phyloP scores from a whole-genome alignment of 2,329 filamentous ascomycete genomes.

The Ceratocystis huliohia region DNA sequence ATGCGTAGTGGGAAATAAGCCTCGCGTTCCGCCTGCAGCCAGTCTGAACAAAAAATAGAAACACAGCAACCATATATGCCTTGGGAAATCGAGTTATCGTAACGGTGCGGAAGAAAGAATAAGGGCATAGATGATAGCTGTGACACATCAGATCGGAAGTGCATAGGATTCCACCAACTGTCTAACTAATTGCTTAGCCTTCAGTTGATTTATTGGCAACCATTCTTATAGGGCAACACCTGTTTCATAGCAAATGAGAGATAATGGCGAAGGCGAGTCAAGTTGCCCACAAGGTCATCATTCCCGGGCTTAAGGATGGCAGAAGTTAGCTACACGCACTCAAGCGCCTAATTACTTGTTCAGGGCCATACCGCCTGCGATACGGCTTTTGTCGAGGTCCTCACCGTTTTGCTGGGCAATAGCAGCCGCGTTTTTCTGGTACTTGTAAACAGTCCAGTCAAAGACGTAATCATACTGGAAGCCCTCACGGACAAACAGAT shows the following conservation, averaged over 20 bases:
- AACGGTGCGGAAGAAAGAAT: background rate
- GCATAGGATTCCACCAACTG: background rate
- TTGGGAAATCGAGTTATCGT: background rate
- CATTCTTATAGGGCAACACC: background rate
- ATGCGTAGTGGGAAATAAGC: background rate
- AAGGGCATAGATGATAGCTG: background rate
- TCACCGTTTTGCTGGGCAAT: conserved; percentile 69
- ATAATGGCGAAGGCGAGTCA: background rate
- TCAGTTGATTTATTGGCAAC: background rate
- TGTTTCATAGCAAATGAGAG: background rate
- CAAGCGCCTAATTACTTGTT: conserved; percentile 33
- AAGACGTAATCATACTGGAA: conserved; percentile 99
- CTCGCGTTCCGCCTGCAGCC: background rate
- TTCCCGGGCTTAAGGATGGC: background rate
- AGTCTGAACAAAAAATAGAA: background rate
- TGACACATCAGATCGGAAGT: background rate
- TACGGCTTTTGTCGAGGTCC: conserved; percentile 62
- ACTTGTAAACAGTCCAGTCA: conserved; percentile 99
- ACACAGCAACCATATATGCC: background rate
- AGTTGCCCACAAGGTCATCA: background rate
- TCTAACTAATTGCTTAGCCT: background rate
- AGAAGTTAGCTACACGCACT: conserved; percentile 23
- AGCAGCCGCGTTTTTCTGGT: conserved; percentile 97
- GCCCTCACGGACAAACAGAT: conserved; percentile 94
- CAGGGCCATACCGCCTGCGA: conserved; percentile 53